phyloP scores from a whole-genome alignment of 2,329 filamentous ascomycete genomes.

The Pestalotiopsis sp. region DNA sequence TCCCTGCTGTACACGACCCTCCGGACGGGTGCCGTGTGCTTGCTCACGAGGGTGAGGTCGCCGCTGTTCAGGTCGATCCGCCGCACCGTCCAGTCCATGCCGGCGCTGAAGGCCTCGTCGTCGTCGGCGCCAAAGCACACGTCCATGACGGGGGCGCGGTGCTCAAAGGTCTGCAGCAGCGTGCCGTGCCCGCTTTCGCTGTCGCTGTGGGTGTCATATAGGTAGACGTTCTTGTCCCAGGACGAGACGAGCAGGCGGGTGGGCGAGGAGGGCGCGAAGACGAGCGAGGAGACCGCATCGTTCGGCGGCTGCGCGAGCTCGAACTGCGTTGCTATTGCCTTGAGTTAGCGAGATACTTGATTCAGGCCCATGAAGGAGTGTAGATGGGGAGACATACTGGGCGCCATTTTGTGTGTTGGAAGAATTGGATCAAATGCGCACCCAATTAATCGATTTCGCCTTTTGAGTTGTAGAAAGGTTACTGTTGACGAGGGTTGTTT shows the following conservation, averaged over 20 bases:
- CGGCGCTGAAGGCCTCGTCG: slow-evolving; percentile 81
- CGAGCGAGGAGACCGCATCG: slow-evolving; percentile 85
- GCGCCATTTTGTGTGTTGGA: slow-evolving; percentile 23
- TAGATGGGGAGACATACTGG: slow-evolving; percentile 20
- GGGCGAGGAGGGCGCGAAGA: slow-evolving; percentile 79
- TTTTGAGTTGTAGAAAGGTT: background rate
- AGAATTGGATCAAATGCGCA: background rate
- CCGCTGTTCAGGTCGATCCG: slow-evolving; percentile 73
- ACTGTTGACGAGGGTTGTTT: background rate
- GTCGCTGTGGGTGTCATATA: slow-evolving; percentile 71
- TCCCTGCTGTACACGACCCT: slow-evolving; percentile 80
- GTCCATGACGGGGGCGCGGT: slow-evolving; percentile 85
- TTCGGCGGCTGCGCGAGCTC: slow-evolving; percentile 80
- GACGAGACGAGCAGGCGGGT: slow-evolving; percentile 85
- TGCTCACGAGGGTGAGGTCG: slow-evolving; percentile 74
- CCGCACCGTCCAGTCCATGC: slow-evolving; percentile 85
- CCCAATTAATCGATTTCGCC: background rate
- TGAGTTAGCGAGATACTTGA: slow-evolving; percentile 19
- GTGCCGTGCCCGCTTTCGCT: slow-evolving; percentile 52
- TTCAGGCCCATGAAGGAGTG: background rate
- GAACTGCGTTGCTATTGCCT: slow-evolving; percentile 69
- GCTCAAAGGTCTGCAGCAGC: slow-evolving; percentile 74
- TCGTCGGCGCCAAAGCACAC: slow-evolving; percentile 87
- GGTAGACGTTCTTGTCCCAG: slow-evolving; percentile 91
- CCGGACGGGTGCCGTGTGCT: slow-evolving; percentile 79